A percentile compares a stretch with the other conserved stretches of the same genome.
Evolutionary conservation across 257 asterid genomes (phyloP).

Genomic region (Cordia subcordata): DNA sequence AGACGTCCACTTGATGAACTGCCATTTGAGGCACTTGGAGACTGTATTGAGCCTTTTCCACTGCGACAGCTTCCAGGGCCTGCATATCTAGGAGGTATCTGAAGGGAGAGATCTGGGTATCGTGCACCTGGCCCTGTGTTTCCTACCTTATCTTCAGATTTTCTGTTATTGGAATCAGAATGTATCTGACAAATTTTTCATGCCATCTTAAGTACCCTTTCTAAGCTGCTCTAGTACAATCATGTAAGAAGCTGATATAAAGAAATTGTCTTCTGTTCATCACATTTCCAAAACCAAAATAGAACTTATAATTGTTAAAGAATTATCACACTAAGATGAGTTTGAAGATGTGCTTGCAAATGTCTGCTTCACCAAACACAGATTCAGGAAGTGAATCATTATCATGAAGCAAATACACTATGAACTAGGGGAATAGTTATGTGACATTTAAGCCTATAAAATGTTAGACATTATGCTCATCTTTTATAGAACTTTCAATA

Average conservation of each 20-base stretch:
- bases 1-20: slow-evolving; percentile 50
- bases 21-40: slow-evolving; percentile 29
- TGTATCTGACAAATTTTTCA: slow-evolving; percentile 19
- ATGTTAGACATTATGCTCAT: too few relatives aligned
- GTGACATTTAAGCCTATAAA: too few relatives aligned
- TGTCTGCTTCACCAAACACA: too few relatives aligned
- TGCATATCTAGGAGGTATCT: slow-evolving; percentile 58
- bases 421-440: too few relatives aligned
- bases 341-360: too few relatives aligned
- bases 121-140: slow-evolving; percentile 30
- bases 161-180: slow-evolving; percentile 33
- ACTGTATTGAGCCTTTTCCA: slow-evolving; percentile 30
- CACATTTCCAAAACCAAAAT: neutral
- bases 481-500: too few relatives aligned
- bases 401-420: too few relatives aligned
- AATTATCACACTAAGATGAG: neutral
- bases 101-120: slow-evolving; percentile 55
- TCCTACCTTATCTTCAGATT: slow-evolving; percentile 17
- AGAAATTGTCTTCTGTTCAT: neutral
- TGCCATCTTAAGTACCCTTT: neutral
- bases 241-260: too few relatives aligned
- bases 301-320: too few relatives aligned
- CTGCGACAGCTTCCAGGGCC: slow-evolving; percentile 35
- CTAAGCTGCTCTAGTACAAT: slow-evolving; percentile 2
- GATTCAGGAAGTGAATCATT: too few relatives aligned